phyloP scores from a whole-genome alignment of 163 green algal species.

The Coccomyxa subellipsoidea region DNA sequence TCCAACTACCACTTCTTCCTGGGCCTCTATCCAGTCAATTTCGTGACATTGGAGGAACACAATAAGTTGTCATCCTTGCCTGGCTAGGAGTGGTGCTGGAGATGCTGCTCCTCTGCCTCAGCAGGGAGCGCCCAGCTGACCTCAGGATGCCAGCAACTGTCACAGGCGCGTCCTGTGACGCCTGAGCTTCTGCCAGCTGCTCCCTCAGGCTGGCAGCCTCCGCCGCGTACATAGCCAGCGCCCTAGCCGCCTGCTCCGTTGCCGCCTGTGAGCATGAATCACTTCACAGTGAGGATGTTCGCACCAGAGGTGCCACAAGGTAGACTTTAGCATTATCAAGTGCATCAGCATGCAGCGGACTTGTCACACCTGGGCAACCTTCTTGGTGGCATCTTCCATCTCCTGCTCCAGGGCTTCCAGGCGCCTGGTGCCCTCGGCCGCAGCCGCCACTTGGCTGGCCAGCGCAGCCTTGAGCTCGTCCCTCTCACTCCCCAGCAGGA shows the following conservation, averaged over 20 bases:
- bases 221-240: background rate
- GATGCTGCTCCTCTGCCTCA: background rate
- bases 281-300: background rate
- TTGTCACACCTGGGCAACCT: background rate
- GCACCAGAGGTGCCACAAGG: too few species aligned
- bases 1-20: too few species aligned
- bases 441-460: background rate
- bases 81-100: background rate
- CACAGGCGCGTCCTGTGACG: background rate
- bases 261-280: background rate
- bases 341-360: background rate
- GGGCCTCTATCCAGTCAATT: too few species aligned
- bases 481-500: background rate
- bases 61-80: background rate
- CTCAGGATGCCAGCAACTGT: background rate
- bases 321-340: too few species aligned
- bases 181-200: background rate
- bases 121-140: background rate
- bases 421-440: background rate
- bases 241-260: background rate
- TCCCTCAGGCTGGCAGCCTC: background rate
- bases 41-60: too few species aligned
- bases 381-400: background rate
- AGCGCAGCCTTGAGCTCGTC: background rate
- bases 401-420: background rate